Evolutionary conservation across 2,329 filamentous ascomycete species (phyloP).

Genomic region (Colletotrichum sp.): DNA sequence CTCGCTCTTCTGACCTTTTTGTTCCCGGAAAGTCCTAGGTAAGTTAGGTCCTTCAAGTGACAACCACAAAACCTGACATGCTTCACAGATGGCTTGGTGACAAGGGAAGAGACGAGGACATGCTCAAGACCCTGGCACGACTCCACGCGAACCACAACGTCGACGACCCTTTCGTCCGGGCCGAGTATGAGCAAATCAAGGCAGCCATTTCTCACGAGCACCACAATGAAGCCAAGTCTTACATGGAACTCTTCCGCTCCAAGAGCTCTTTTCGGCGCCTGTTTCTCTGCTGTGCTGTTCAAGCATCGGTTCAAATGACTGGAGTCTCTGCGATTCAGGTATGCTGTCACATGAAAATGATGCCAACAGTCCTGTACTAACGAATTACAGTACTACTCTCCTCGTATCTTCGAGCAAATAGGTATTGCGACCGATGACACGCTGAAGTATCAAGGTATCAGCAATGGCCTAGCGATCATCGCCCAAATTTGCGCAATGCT

Average conservation of each 20-base stretch:
- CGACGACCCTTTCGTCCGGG: slow-evolving; percentile 54
- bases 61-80: neutral
- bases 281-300: slow-evolving; percentile 71
- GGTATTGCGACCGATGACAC: slow-evolving; percentile 69
- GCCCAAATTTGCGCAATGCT: slow-evolving; percentile 72
- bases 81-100: slow-evolving; percentile 71
- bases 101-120: slow-evolving; percentile 66
- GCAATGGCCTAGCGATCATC: slow-evolving; percentile 70
- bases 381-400: slow-evolving; percentile 63
- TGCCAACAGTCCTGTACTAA: neutral
- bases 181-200: slow-evolving; percentile 69
- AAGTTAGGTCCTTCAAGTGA: neutral
- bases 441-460: slow-evolving; percentile 78
- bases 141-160: slow-evolving; percentile 73
- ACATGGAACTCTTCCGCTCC: slow-evolving; percentile 68
- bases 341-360: slow-evolving; percentile 50
- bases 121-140: slow-evolving; percentile 68
- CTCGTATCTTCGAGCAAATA: slow-evolving; percentile 70
- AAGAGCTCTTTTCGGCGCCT: slow-evolving; percentile 71
- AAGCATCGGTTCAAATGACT: slow-evolving; percentile 78
- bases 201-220: slow-evolving; percentile 68
- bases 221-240: slow-evolving; percentile 72
- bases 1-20: slow-evolving; percentile 66
- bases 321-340: slow-evolving; percentile 69
- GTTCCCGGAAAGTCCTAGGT: slow-evolving; percentile 71